Base-by-base conservation (phyloP, 768 basidiomycete genomes). In the Boletus patriciae region DNA sequence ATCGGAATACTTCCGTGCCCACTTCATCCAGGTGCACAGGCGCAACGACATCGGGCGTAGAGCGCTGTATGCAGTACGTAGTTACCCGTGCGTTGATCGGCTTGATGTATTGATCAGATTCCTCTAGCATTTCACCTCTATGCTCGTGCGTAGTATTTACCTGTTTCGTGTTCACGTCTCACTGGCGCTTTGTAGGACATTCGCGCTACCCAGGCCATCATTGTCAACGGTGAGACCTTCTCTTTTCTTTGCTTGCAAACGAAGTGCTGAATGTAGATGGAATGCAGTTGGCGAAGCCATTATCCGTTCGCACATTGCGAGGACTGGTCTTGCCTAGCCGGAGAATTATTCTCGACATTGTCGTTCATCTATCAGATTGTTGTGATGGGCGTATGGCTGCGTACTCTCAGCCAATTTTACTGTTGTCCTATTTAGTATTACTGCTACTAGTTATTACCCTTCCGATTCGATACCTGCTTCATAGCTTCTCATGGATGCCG, bases 1-100 rank as follows among this genome's bases (percentile, higher is more conserved):
- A 16, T 80, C 89, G 37, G 81, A 84, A 48, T 92, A 93, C 64
- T 92, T 93, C 76, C 82, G 83, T n/a, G 81, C 86, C n/a, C 91
- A 92, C 69, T 93, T 93, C 66, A 73, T 85, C 27, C 87, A 89
- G 59, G 84, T 85, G 12, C 88, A 92, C 68, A 79, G 81, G 64
- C 80, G 82, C 60, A 85, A 85, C 58, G 87, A 89, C 64, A 71
- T 74, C 31, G 77, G 78, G 18, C 77, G 78, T 54, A 79, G 89
- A 43, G 79, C 79, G 46, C 74, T 91, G 18, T 90, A 84, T 66
- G 78, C 83, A 46, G 86, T 88, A 64, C 69, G 86, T 82, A 7
- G 48, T 53, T 21, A 43, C 49, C 36, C 37, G n/a, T n/a, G 21
- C 19, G 21, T 36, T 46, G 27, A 54, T 46, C 29, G 13, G 44